Conservation (phyloP, 2,329 filamentous ascomycete species). For the Tolypocladium endophyticum region DNA sequence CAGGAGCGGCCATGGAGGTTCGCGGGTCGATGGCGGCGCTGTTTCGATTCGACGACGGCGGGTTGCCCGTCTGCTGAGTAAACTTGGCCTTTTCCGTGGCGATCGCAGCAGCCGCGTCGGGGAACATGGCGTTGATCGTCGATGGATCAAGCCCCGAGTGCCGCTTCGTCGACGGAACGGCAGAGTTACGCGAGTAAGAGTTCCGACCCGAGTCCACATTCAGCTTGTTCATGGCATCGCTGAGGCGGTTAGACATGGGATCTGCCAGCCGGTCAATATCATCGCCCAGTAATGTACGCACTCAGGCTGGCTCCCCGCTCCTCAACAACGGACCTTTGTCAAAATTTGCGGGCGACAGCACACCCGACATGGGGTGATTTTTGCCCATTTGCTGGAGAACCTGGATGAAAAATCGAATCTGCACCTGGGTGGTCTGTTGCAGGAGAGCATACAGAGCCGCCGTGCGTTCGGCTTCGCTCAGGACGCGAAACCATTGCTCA, state of each 20-base stretch:
- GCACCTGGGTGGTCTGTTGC: constrained; percentile 97
- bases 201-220: constrained; percentile 80
- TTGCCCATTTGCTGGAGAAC: constrained; percentile 98
- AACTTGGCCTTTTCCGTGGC: constrained; percentile 97
- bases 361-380: constrained; percentile 91
- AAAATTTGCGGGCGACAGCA: constrained; percentile 89
- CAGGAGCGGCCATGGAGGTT: constrained; percentile 61
- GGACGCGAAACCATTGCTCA: constrained; percentile 97
- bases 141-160: constrained; percentile 90
- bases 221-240: constrained; percentile 92
- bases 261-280: constrained; percentile 42
- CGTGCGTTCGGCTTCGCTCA: constrained; percentile 93
- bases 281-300: not conserved
- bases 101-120: constrained; percentile 95
- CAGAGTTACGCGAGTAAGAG: constrained; percentile 71
- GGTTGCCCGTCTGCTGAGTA: constrained; percentile 85
- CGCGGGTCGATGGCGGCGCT: constrained; percentile 72
- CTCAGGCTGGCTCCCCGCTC: not conserved
- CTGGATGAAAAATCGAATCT: constrained; percentile 98
- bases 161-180: constrained; percentile 66
- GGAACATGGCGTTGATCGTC: constrained; percentile 98
- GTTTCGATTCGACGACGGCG: constrained; percentile 85
- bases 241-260: constrained; percentile 92
- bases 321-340: constrained; percentile 66
- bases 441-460: constrained; percentile 90